These are phyloP conservation scores for Hypoxylon sp. DNA, from an alignment of 2,329 filamentous ascomycete genomes.

Conservation along the genomic window DNA sequence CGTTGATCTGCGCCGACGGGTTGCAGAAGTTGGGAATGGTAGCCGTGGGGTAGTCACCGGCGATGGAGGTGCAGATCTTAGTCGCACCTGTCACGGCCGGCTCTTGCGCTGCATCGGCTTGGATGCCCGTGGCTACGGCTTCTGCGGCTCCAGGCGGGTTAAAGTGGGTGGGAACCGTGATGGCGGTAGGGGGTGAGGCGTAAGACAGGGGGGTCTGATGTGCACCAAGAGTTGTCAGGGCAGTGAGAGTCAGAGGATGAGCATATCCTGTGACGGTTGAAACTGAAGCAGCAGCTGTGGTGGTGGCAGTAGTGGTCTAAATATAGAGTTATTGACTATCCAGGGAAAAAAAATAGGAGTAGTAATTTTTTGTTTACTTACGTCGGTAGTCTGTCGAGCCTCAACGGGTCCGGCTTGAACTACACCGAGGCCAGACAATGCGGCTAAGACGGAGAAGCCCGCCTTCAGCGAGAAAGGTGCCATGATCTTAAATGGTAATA, in stretches of 20 bases:
- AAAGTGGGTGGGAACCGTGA: conserved; percentile 43
- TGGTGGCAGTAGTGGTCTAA: conserved; percentile 32
- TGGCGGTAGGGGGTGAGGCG: conserved; percentile 48
- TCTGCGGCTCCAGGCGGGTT: conserved; percentile 42
- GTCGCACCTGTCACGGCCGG: conserved; percentile 5
- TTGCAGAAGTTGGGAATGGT: conserved; percentile 54
- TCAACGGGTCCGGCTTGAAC: conserved; percentile 33
- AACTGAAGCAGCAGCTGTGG: conserved; percentile 14
- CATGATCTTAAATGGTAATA: conserved; percentile 24
- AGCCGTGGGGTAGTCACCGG: conserved; percentile 46
- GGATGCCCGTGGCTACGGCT: conserved; percentile 46
- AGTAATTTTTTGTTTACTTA: conserved; percentile 10
- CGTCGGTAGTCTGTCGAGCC: conserved; percentile 31
- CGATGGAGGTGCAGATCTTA: conserved; percentile 48
- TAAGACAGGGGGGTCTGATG: conserved; percentile 49
- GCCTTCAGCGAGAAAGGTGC: conserved; percentile 20
- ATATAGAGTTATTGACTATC: conserved; percentile 23
- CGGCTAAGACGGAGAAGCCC: conserved; percentile 19
- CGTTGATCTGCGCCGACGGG: conserved; percentile 50
- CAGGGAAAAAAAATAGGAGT: not conserved
- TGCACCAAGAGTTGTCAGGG: conserved; percentile 45
- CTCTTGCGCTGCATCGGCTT: conserved; percentile 2
- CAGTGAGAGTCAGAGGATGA: conserved; percentile 50
- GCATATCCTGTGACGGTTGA: conserved; percentile 52
- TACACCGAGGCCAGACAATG: conserved; percentile 18